Conservation (phyloP, 192 early-diverging fungal genomes). For the Coemansia javaensis region DNA sequence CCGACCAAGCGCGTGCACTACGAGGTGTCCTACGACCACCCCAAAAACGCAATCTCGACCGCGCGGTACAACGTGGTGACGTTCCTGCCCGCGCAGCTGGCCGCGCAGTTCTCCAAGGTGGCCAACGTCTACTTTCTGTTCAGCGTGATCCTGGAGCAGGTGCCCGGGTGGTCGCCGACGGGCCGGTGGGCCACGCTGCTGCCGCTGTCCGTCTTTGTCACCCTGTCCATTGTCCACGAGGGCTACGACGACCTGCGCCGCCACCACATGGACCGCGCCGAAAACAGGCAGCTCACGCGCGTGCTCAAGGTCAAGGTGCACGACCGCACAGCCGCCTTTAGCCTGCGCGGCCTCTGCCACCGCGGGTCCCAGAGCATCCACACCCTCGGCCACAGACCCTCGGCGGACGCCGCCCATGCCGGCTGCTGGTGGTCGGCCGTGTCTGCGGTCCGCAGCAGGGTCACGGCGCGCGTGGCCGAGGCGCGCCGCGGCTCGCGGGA, state of each 20-base stretch:
- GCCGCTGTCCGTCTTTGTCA: conserved; percentile 68
- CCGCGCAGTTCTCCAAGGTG: conserved; percentile 91
- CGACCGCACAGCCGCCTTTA: conserved; percentile 51
- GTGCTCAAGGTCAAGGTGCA: conserved; percentile 56
- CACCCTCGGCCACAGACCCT: conserved; percentile 41
- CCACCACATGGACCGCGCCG: conserved; percentile 59
- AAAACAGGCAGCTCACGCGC: conserved; percentile 56
- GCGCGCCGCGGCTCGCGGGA: conserved; percentile 46
- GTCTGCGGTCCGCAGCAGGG: conserved; percentile 11
- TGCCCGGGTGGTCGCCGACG: conserved; percentile 70
- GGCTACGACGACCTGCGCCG: conserved; percentile 69
- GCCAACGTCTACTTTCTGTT: conserved; percentile 96
- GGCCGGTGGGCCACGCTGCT: conserved; percentile 74
- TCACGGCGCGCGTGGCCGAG: conserved; percentile 30
- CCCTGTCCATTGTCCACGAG: conserved; percentile 73
- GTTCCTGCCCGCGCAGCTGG: conserved; percentile 92
- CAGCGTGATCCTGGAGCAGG: conserved; percentile 77
- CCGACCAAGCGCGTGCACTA: conserved; percentile 52
- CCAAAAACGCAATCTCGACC: conserved; percentile 57
- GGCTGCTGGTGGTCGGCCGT: conserved; percentile 21
- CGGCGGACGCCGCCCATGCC: conserved; percentile 37
- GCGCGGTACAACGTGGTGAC: conserved; percentile 82
- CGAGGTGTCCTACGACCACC: conserved; percentile 51
- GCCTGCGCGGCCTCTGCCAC: conserved; percentile 31
- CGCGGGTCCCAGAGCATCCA: conserved; percentile 51